Conservation (phyloP, 192 early-diverging fungal species). For the Funneliformis geosporum region DNA sequence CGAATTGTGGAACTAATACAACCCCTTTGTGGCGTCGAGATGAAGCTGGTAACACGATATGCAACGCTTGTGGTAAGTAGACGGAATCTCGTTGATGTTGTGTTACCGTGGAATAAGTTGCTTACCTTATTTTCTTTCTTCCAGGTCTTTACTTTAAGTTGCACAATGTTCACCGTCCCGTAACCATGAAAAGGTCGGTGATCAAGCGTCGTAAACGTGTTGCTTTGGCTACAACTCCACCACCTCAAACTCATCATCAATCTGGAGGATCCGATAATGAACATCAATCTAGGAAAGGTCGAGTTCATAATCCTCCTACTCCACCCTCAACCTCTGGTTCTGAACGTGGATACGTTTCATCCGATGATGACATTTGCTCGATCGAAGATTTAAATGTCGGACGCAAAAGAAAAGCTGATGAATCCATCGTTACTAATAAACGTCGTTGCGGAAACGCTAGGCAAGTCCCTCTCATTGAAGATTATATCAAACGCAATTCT, state of each 20-base stretch:
- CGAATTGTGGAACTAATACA: conserved; percentile 76
- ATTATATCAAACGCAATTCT: conserved; percentile 49
- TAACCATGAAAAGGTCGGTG: conserved; percentile 72
- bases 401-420: conserved; percentile 26
- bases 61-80: conserved; percentile 68
- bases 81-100: neutral
- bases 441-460: conserved; percentile 16
- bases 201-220: conserved; percentile 77
- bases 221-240: conserved; percentile 38
- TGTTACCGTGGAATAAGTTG: neutral
- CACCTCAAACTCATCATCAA: conserved; percentile 1
- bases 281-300: conserved; percentile 6
- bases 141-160: conserved; percentile 84
- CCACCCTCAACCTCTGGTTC: conserved; percentile 30
- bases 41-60: conserved; percentile 72
- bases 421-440: neutral
- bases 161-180: conserved; percentile 81
- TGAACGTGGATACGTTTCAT: conserved; percentile 29
- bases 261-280: conserved; percentile 15
- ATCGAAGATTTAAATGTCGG: neutral
- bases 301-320: conserved; percentile 33
- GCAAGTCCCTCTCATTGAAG: conserved; percentile 54
- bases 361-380: conserved; percentile 28
- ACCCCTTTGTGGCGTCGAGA: conserved; percentile 83
- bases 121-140: conserved; percentile 2